Evolutionary conservation across 768 basidiomycete genomes (phyloP), one percentile per base, ranked within the genome.

Genomic region (Boletellus emodensis): DNA sequence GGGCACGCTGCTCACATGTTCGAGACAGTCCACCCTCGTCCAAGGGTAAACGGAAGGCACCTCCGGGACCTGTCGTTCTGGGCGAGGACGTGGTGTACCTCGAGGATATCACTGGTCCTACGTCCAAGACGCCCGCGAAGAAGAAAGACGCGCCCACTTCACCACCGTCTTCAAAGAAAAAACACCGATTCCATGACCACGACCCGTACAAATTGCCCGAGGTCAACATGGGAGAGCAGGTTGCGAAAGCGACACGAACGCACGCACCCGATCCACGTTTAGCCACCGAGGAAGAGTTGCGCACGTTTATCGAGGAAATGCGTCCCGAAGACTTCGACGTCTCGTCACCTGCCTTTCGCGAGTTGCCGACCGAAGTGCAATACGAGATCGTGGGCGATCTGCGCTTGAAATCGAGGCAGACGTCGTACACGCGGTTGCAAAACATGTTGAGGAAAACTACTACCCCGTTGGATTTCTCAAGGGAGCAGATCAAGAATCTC

Each of bases 321-420:
- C 83, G 86, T 2, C 94, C 94, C 0, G 93, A 94, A 60, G 94
- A 98, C 62, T 90, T 98, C 59, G 95, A 98, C 62, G 81, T 96
- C 48, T 79, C 84, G 15, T 94, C 94, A 2, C 80, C 90, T 5
- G 90, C 85, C 17, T 99, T 99, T 65, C 81, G 85, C 20, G 89
- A 91, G 54, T 80, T 98, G 3, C 94, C 96, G 3, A 95, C 92
- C 0, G 94, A 98, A 66, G 83, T 96, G 18, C 93, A 99, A 60
- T 99, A 98, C 69, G 96, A 99, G 72, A 95, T 99, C 57, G 85
- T 98, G 32, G 94, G 95, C 46, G 96, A 99, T 72, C 75, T 98
- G 42, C 83, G 96, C 3, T 75, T 96, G 49, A 94, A 93, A 68
- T 97, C 94, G 1, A 81, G 96, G 3, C 94, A 97, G 69, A 94